Base-by-base conservation (phyloP, 345 rosid genomes). In the Ceriops decandra region DNA sequence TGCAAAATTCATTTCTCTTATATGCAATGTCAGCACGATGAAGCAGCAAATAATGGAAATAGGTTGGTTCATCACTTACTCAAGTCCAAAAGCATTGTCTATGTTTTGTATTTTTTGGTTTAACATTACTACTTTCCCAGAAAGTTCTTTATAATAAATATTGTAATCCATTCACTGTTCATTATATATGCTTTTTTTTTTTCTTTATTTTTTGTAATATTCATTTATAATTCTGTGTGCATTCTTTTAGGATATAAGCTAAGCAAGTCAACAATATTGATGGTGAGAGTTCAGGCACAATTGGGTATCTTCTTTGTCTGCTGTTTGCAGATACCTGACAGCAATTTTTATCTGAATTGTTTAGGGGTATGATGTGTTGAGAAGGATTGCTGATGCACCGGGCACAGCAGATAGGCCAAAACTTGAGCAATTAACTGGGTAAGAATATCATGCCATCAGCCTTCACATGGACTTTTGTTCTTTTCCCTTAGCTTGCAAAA, bases 11-110 rank as follows among this genome's bases (percentile, higher is more conserved):
- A 75, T 90, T 73, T 88, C 97, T 75, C 85, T 93, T 75, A 81
- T 93, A 72, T 90, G 95, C 84, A 90, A 87, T 77, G 77, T 87
- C 64, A 86, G 88, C 83, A 93, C 87, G 96, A 93, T 90, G 97
- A 83, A 82, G 80, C 90, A 86, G 59, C 97, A 87, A 68, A 93
- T 93, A 96, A 84, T 90, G 96, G 96, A 93, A 77, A 84, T 93
- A 84, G 96, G 98, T 93, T 63, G 38, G 80, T 73, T 63, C 33
- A 62, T 68, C 62, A 28, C 69, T 74, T 54, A n/a, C 15, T 47
- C 68, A 56, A 61, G 36, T 74, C 38, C 54, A 35, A 67, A 57
- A 67, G 46, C 52, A 30, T 70, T 20, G 15, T 13, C 21, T n/a
- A 9, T 63, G 17, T 49, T 63, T 27, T 9, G 2, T 63, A 56